These are phyloP conservation scores for Exsudoporus frostii DNA, from an alignment of 768 basidiomycete species.

Conservation along the genomic window DNA sequence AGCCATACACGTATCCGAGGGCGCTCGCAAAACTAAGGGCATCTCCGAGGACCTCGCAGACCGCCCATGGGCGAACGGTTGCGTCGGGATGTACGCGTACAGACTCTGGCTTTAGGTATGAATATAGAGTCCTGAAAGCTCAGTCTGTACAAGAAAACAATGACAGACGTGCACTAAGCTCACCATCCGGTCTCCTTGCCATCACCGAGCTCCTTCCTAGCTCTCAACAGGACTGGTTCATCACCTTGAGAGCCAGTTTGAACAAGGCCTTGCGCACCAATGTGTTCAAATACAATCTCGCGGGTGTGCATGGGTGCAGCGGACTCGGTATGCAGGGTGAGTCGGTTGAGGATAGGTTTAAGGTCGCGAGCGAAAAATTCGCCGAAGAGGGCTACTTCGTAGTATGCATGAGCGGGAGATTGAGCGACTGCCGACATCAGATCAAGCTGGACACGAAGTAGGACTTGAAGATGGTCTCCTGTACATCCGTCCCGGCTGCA, in stretches of 20 bases:
- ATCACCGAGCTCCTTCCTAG: conserved; percentile 69
- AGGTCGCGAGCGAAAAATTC: conserved; percentile 79
- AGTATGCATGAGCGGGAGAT: conserved; percentile 57
- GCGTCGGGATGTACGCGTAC: conserved; percentile 80
- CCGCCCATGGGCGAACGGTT: conserved; percentile 83
- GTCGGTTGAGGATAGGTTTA: conserved; percentile 72
- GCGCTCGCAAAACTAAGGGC: conserved; percentile 78
- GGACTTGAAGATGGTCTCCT: not conserved
- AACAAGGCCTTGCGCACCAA: conserved; percentile 61
- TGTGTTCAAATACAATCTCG: conserved; percentile 80
- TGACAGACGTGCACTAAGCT: conserved; percentile 14
- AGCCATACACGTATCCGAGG: conserved; percentile 66
- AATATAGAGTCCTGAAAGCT: conserved; percentile 62
- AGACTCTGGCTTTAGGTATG: conserved; percentile 83
- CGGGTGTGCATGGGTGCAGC: conserved; percentile 69
- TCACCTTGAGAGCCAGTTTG: conserved; percentile 45
- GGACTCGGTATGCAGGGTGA: conserved; percentile 79
- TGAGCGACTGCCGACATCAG: conserved; percentile 22
- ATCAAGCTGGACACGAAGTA: not conserved
- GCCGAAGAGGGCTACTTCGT: conserved; percentile 80
- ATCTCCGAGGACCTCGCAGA: conserved; percentile 74
- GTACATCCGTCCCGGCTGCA: not conserved
- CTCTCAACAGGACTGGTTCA: conserved; percentile 69
- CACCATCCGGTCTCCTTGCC: conserved; percentile 59
- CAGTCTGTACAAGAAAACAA: not conserved